Conservation (phyloP, 441 rosid species). For the Flueggea neowawraea region DNA sequence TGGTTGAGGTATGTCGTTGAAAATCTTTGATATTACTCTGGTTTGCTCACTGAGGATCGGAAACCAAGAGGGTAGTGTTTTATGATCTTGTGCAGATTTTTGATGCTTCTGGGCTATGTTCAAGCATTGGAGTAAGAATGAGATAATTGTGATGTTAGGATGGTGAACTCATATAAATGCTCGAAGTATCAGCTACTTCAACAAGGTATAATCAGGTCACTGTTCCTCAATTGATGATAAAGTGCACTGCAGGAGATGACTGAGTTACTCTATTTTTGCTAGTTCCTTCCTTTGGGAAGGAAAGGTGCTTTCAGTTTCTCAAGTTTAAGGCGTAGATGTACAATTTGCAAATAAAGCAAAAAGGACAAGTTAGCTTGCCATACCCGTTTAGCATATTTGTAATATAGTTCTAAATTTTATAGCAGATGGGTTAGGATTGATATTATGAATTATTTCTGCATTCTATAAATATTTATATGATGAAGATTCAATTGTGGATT, state of each 20-base stretch:
- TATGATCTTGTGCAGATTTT: conserved; percentile 31
- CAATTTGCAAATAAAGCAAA: background rate
- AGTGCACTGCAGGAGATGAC: background rate
- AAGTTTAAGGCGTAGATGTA: conserved; percentile 4
- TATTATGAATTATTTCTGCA: no score
- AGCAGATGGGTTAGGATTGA: no score
- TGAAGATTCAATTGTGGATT: no score
- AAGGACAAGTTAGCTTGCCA: background rate
- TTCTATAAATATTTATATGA: no score
- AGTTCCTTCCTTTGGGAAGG: conserved; percentile 4
- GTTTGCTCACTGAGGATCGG: background rate
- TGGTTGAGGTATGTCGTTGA: conserved; percentile 23
- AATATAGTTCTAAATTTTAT: no score
- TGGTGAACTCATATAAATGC: conserved; percentile 6
- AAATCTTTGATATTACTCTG: conserved; percentile 1
- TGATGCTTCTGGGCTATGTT: conserved; percentile 13
- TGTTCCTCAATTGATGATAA: conserved; percentile 8
- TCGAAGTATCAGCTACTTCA: conserved; percentile 14
- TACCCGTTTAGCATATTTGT: background rate
- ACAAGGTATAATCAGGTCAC: conserved; percentile 13
- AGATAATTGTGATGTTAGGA: conserved; percentile 8
- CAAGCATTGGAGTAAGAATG: conserved; percentile 13
- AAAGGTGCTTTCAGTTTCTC: conserved; percentile 4
- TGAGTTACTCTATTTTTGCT: background rate
- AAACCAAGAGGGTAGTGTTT: background rate